Base-by-base conservation (phyloP, 306 rosid genomes). In the Rosa persica region DNA sequence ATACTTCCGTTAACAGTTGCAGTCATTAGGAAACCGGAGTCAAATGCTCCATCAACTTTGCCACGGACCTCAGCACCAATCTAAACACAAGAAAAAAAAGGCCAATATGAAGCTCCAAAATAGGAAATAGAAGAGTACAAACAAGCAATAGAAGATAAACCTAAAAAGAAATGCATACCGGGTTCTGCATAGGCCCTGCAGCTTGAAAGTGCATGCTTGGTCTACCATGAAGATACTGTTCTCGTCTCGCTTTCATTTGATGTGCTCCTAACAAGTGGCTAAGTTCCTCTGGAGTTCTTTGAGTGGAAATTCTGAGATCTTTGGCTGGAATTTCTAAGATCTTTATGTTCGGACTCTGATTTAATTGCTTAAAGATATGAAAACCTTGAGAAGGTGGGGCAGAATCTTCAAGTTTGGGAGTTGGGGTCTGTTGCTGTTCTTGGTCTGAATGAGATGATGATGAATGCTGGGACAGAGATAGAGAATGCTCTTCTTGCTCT, bases 401-500 rank as follows among this genome's bases (percentile, higher is more conserved):
- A 3, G 97, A 81, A 74, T 82, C 85, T 22, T 83, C 81, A 2
- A 62, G 55, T 74, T 67, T 91, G 36, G 81, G 86, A 67, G 75
- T 79, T 16, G 86, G 90, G 40, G 89, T 81, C 78, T 81, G 97
- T 74, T 91, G 81, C 78, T 82, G 97, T 72, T 93, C 98, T 85
- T 93, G 98, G 85, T 93, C 97, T 19, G 98, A 91, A 74, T 79
- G 93, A 23, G 98, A 93, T 27, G 97, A 95, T 44, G 98, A 91
- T 42, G 97, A 91, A 75, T 89, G 86, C 77, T 93, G 98, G 4
- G 98, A 93, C 34, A 93, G 78, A 8, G 99, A 93, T 62, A 93
- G 86, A 66, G 99, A 95, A 82, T 93, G 99, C 79, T 95, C 99
- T 90, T 95, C 99, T 81, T 89, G 97, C 76, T 93, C 99, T 34